phyloP scores from a whole-genome alignment of 2,329 filamentous ascomycete genomes.

The Colletotrichum ledebouriae region DNA sequence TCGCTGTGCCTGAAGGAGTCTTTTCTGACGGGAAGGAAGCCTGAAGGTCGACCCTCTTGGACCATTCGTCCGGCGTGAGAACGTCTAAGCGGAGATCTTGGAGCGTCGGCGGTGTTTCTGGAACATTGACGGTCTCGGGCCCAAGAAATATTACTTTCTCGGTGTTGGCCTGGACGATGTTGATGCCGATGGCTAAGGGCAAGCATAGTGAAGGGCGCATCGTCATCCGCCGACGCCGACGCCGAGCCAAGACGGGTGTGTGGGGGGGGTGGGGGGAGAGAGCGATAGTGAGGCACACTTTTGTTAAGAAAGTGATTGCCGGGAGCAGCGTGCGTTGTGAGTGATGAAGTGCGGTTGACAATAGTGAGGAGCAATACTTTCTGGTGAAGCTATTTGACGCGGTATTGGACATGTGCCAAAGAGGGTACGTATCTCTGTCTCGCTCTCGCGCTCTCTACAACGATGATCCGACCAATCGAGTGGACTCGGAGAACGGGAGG shows the following conservation, averaged over 20 bases:
- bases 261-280: background rate
- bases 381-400: constrained; percentile 6
- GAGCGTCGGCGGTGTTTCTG: constrained; percentile 67
- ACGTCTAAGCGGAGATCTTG: constrained; percentile 72
- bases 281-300: background rate
- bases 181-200: constrained; percentile 14
- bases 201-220: constrained; percentile 16
- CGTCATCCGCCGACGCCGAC: background rate
- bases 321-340: constrained; percentile 6
- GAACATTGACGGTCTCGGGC: constrained; percentile 70
- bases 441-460: background rate
- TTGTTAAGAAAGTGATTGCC: background rate
- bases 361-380: background rate
- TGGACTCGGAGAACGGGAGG: background rate
- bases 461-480: background rate
- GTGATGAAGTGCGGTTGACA: background rate
- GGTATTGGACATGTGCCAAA: background rate
- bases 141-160: constrained; percentile 93
- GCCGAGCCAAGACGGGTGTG: background rate
- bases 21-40: constrained; percentile 75
- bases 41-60: constrained; percentile 73
- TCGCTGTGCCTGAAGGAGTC: constrained; percentile 69
- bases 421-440: constrained; percentile 4
- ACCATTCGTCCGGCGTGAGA: constrained; percentile 70
- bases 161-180: constrained; percentile 73